Evolutionary conservation across 2,329 filamentous ascomycete genomes (phyloP), one percentile per base, ranked within the genome.

Genomic region (Colletotrichum tabaci): DNA sequence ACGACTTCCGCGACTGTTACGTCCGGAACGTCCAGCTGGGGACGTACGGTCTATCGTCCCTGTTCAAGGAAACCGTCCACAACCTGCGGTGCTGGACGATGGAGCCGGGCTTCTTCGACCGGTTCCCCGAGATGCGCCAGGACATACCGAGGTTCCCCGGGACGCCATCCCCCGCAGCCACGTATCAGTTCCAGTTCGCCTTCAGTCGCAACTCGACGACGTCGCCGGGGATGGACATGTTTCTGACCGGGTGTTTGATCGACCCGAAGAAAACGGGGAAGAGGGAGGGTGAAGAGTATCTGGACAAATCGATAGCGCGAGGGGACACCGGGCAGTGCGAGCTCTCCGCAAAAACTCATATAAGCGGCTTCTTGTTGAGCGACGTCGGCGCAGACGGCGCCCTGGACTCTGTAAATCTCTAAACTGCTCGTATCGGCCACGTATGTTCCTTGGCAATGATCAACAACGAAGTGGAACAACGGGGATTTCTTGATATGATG

Each of bases 1-100:
- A 75, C 1, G 65, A 65, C 1, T 77, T 79, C 38, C 72, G 76
- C 5, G 77, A 79, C 15, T 75, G 75, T n/a, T 80, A 78, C 21
- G 61, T 74, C 9, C 66, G 68, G 3, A 77, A 79, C 35, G 18
- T 64, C 6, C 72, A 74, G 2, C 76, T 74, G 0, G 75, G 75
- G 10, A 73, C 67, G n/a, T 80, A 76, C 47, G 63, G 71, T 0
- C 47, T 79, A 4, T 77, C 77, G 1, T 74, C 74, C 0, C 16
- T 74, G 0, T 80, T 79, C 15, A 74, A 77, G 18, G 61, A 74
- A 9, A 64, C 74, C 2, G 66, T 80, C 2, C 57, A 67, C 23
- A 75, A 80, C n/a, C 74, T 79, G 3, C 74, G 76, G 2, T 38
- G 73, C 0, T 80, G 78, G 78, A 77, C 77, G 1, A 79, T 80